Base-by-base conservation (phyloP, 306 rosid genomes). In the Fragaria ananassa region DNA sequence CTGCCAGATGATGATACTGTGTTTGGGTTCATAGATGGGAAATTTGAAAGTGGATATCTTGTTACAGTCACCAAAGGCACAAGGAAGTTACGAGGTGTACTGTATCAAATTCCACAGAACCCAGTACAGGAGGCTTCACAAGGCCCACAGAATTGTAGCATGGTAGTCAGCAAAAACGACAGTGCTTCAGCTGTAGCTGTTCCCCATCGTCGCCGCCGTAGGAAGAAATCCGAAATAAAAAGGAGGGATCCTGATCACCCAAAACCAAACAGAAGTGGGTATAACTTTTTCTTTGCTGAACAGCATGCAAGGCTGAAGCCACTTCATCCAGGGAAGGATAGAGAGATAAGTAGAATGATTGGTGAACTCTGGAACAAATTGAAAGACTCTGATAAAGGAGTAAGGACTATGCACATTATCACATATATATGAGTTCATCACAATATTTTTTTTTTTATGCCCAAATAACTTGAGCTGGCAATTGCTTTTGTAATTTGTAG, bases 341-440 rank as follows among this genome's bases (percentile, higher is more conserved):
- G 97, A 63, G 97, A 90, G 74, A 92, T 95, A n/a, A 89, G 97
- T 68, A 88, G 91, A 85, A 91, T 86, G 88, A 95, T 95, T 27
- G 99, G 92, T 57, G 97, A 95, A 47, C 93, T 90, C 14, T 92
- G 99, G 99, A 92, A 89, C 87, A 95, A 92, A 68, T 78, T 92
- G 68, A 80, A 78, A 0, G 91, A 88, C 31, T 42, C 90, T 0
- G 93, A 90, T 39, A 95, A 86, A 86, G 61, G 85, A 14, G 99
- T 92, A 80, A 83, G 94, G 27, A 74, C 37, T 61, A 58, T 61
- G 29, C 67, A 62, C 67, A 2, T 31, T 29, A 62, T 49, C 51
- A 21, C 5, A 35, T 60, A 23, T 18, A 21, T 51, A 67, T 17
- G 29, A 42, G 75, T 63, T 37, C 19, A 1, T 74, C 64, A 42